Conservation (phyloP, 805 yeast species). For the Ogataea nakhonphanomensis region DNA sequence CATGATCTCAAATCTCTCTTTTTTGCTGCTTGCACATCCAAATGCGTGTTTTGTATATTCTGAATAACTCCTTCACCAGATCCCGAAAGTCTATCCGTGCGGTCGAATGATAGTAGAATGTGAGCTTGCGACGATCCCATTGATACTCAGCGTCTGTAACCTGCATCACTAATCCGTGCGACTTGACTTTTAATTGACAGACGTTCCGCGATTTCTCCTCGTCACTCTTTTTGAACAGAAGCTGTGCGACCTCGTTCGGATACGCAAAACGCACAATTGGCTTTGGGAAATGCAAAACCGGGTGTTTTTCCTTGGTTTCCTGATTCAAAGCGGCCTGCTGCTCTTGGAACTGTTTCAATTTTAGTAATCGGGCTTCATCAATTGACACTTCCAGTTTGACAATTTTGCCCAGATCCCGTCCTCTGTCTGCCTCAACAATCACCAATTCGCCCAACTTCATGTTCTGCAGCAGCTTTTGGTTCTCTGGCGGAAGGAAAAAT, state of each 20-base stretch:
- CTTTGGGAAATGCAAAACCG: slow-evolving; percentile 64
- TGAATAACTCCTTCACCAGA: slow-evolving; percentile 68
- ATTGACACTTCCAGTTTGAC: slow-evolving; percentile 53
- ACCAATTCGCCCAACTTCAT: slow-evolving; percentile 62
- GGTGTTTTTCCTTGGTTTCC: slow-evolving; percentile 34
- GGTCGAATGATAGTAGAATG: slow-evolving; percentile 63
- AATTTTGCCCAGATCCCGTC: slow-evolving; percentile 70
- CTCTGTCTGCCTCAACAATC: slow-evolving; percentile 82
- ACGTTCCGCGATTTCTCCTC: slow-evolving; percentile 66
- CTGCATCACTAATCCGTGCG: slow-evolving; percentile 49
- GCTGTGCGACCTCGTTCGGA: slow-evolving; percentile 55
- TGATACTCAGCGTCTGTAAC: slow-evolving; percentile 80
- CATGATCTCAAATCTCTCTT: slow-evolving; percentile 4
- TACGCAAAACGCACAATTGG: slow-evolving; percentile 62
- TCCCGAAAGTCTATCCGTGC: slow-evolving; percentile 76
- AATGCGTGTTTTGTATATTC: slow-evolving; percentile 74
- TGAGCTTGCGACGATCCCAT: slow-evolving; percentile 78
- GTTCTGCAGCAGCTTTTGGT: slow-evolving; percentile 20
- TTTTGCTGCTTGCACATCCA: slow-evolving; percentile 65
- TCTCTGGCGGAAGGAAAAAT: slow-evolving; percentile 52
- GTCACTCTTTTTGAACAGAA: slow-evolving; percentile 57
- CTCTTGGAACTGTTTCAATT: slow-evolving; percentile 63
- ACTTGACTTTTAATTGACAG: slow-evolving; percentile 55
- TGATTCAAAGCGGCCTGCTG: slow-evolving; percentile 60
- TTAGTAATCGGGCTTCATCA: slow-evolving; percentile 66